A percentile compares a stretch with the other conserved stretches of the same genome.
These are phyloP conservation scores for Nicotiana tabacum DNA, from an alignment of 257 asterid species.

Conservation along the genomic window DNA sequence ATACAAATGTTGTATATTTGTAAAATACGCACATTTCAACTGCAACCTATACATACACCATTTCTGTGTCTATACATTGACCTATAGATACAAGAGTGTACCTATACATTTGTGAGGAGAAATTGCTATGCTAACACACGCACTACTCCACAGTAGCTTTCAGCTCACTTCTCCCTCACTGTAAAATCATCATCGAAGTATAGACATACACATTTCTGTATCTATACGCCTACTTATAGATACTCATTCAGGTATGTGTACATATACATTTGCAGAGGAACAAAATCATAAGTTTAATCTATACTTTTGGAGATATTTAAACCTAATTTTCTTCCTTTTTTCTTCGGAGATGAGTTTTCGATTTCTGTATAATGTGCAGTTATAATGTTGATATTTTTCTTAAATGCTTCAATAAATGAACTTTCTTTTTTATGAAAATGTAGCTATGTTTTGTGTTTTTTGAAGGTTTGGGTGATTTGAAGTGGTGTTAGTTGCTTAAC, in stretches of 20 bases:
- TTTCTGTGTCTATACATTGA: neutral
- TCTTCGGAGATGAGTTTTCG: neutral
- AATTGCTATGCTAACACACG: neutral
- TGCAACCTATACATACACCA: neutral
- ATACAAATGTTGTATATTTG: neutral
- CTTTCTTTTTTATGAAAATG: constrained; percentile 8
- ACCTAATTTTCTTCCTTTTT: neutral
- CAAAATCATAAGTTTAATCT: neutral
- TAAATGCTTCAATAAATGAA: neutral
- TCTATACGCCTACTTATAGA: neutral
- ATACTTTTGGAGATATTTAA: neutral
- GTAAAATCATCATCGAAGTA: too few relatives aligned
- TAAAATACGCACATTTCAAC: neutral
- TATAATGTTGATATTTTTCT: neutral
- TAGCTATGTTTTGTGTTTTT: neutral
- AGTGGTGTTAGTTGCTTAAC: constrained; percentile 12
- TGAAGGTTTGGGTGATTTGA: constrained; percentile 25
- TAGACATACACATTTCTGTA: neutral
- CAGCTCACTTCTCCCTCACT: too few relatives aligned
- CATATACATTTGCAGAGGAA: neutral
- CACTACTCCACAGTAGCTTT: neutral
- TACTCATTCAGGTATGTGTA: neutral
- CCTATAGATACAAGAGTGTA: neutral
- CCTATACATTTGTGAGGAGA: neutral
- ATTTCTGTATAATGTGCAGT: neutral